Conservation (phyloP, 2,329 filamentous ascomycete species). For the Akanthomyces dipterigenus region DNA sequence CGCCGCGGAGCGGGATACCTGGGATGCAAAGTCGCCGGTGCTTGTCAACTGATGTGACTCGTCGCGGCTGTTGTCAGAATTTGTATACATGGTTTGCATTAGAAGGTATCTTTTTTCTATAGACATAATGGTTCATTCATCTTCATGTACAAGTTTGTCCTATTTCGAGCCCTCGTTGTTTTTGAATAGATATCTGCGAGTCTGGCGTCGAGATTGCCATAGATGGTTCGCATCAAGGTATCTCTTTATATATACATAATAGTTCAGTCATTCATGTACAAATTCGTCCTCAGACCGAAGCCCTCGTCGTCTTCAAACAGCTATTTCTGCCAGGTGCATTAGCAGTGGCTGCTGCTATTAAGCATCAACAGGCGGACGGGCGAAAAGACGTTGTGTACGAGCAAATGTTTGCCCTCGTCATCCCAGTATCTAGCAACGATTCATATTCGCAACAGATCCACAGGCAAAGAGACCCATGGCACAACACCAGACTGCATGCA, state of each 20-base stretch:
- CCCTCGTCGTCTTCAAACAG: neutral
- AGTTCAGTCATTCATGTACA: no score
- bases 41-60: slow-evolving; percentile 32
- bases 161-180: neutral
- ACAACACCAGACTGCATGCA: neutral
- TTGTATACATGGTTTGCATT: neutral
- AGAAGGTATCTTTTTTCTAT: neutral
- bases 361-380: no score
- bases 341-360: neutral
- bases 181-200: no score
- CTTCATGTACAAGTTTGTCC: neutral
- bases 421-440: no score
- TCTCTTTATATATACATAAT: no score
- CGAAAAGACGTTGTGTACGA: no score
- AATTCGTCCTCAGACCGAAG: no score
- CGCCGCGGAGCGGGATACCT: slow-evolving; percentile 33
- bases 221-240: no score
- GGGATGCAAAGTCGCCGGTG: slow-evolving; percentile 38
- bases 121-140: neutral
- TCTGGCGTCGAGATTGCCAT: no score
- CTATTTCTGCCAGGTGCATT: neutral
- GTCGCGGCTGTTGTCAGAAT: neutral
- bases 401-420: no score
- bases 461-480: no score
- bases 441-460: no score